These are phyloP conservation scores for Leccinum disarticulatum DNA, from an alignment of 768 basidiomycete species.

Conservation along the genomic window DNA sequence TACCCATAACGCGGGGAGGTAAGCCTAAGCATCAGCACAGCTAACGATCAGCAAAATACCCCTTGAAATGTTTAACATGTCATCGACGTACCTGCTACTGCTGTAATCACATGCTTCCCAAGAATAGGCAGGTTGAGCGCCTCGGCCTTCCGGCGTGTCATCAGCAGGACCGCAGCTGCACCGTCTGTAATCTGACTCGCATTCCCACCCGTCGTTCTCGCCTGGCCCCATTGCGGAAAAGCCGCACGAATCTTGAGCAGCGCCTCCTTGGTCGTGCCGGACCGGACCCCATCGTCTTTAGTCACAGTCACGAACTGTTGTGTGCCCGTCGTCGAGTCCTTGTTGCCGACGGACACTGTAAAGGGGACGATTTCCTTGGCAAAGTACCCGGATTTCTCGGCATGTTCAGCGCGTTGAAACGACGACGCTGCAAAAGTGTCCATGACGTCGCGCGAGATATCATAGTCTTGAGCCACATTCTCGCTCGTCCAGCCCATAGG, in stretches of 20 bases:
- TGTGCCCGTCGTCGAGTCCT: conserved; percentile 54
- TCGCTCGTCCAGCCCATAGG: conserved; percentile 93
- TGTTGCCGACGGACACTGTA: conserved; percentile 61
- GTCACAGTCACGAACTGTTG: conserved; percentile 53
- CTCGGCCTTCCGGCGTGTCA: conserved; percentile 79
- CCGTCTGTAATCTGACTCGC: conserved; percentile 86
- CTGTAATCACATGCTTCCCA: conserved; percentile 77
- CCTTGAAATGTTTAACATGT: not conserved
- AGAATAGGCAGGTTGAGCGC: conserved; percentile 69
- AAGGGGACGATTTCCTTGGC: conserved; percentile 74
- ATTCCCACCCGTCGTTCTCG: conserved; percentile 79
- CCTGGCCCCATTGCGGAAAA: conserved; percentile 80
- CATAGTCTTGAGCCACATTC: conserved; percentile 76
- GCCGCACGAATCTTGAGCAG: conserved; percentile 68
- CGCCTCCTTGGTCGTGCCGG: conserved; percentile 65
- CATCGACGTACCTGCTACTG: conserved; percentile 54
- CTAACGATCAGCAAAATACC: not conserved
- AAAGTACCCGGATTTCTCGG: conserved; percentile 67
- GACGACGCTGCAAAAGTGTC: conserved; percentile 74
- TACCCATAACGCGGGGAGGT: conserved; percentile 83
- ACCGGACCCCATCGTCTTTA: conserved; percentile 77
- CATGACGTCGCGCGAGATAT: conserved; percentile 71
- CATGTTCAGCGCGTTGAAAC: conserved; percentile 75
- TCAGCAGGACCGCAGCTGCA: conserved; percentile 76
- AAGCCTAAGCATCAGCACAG: conserved; percentile 42